Percentiles rank a stretch among this genome's conserved stretches.
These are phyloP conservation scores for Neoscytalidium dimidiatum DNA, from an alignment of 2,329 filamentous ascomycete genomes.

Conservation along the genomic window DNA sequence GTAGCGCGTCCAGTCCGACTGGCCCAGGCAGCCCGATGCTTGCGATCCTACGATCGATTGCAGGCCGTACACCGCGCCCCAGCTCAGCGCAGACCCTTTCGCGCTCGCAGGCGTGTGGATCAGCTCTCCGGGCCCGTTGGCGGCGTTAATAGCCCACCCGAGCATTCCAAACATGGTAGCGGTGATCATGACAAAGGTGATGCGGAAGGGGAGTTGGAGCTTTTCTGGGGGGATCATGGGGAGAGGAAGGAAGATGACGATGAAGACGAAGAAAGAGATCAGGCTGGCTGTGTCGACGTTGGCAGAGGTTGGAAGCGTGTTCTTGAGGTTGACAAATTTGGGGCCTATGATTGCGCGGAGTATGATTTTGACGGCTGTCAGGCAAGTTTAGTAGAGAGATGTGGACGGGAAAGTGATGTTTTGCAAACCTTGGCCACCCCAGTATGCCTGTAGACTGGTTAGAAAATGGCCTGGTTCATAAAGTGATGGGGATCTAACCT, in stretches of 20 bases:
- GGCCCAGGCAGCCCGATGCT: constrained; percentile 45
- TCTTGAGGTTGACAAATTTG: constrained; percentile 25
- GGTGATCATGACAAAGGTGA: constrained; percentile 49
- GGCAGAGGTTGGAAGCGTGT: constrained; percentile 35
- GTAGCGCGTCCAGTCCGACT: constrained; percentile 48
- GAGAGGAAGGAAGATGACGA: constrained; percentile 44
- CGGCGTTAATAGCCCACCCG: constrained; percentile 47
- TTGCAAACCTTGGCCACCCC: constrained; percentile 17
- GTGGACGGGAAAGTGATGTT: neutral
- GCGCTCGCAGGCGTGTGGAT: constrained; percentile 40
- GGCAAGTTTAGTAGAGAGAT: neutral
- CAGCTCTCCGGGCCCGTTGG: constrained; percentile 41
- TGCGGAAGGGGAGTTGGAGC: constrained; percentile 47
- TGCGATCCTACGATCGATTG: constrained; percentile 46
- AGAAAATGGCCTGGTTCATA: neutral
- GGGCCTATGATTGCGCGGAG: constrained; percentile 15
- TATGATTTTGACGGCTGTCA: constrained; percentile 17
- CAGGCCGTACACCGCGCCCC: constrained; percentile 50
- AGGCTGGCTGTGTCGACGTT: constrained; percentile 38
- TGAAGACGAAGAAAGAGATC: constrained; percentile 37
- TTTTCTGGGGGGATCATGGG: constrained; percentile 52
- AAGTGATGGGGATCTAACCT: neutral
- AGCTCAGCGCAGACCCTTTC: constrained; percentile 40
- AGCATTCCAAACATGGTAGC: constrained; percentile 27
- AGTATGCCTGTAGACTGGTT: constrained; percentile 7